Evolutionary conservation across 768 basidiomycete genomes (phyloP).

Genomic region (Lactarius deliciosus): DNA sequence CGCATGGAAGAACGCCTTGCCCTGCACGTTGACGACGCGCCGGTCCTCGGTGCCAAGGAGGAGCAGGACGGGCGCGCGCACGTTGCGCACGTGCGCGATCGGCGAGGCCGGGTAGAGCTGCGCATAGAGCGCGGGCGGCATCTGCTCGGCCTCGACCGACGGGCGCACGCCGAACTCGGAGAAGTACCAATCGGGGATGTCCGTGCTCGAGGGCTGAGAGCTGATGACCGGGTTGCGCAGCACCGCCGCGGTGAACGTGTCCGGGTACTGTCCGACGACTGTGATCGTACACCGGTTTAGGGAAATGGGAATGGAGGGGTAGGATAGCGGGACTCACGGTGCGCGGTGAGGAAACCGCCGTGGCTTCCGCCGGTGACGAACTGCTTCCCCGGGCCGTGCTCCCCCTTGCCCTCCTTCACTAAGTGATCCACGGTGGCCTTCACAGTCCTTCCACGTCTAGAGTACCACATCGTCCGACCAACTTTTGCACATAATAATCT

Average conservation of each 20-base stretch:
- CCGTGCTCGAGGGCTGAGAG: constrained; percentile 33
- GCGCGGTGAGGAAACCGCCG: constrained; percentile 35
- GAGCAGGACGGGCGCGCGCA: constrained; percentile 36
- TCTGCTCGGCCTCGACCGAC: constrained; percentile 20
- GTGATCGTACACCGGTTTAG: not conserved
- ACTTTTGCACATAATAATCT: constrained; percentile 32
- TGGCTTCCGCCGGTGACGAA: constrained; percentile 37
- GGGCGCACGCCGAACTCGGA: constrained; percentile 32
- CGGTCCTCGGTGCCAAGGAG: constrained; percentile 36
- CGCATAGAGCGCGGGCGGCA: constrained; percentile 30
- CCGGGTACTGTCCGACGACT: constrained; percentile 36
- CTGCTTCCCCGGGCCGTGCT: constrained; percentile 30
- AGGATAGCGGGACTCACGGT: constrained; percentile 23
- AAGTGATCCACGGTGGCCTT: constrained; percentile 33
- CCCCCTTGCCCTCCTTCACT: constrained; percentile 31
- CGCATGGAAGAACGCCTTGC: constrained; percentile 36
- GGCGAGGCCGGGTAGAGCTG: constrained; percentile 32
- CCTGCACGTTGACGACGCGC: constrained; percentile 37
- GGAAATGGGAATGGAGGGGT: too few species aligned
- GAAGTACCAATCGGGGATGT: constrained; percentile 41
- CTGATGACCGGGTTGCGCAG: constrained; percentile 39
- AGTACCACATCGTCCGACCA: constrained; percentile 36
- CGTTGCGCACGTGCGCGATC: constrained; percentile 32
- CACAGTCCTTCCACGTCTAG: constrained; percentile 38
- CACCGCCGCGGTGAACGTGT: constrained; percentile 35